Conservation (phyloP, 2,329 filamentous ascomycete species). For the Beauveria asiatica region DNA sequence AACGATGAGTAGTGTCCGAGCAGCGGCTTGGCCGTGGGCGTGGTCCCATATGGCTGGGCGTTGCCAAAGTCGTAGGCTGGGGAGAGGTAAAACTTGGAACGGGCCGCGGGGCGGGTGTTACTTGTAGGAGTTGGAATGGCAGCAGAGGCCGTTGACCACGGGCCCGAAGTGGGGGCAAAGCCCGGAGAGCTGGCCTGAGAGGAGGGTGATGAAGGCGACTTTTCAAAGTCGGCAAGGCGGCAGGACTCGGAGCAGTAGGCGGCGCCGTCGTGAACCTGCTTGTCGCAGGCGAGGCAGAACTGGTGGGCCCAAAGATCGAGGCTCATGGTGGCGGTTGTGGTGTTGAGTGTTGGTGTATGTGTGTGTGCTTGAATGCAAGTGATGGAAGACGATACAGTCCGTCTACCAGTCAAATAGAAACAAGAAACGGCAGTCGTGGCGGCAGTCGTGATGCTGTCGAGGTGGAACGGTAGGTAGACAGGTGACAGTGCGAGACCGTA, state of each 20-base stretch:
- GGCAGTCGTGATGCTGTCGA: conserved; percentile 3
- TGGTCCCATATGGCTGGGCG: conserved; percentile 47
- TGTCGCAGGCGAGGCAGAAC: conserved; percentile 91
- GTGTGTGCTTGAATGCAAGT: not conserved
- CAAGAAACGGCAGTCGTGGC: not conserved
- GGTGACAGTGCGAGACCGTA: not conserved
- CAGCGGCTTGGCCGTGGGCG: conserved; percentile 32
- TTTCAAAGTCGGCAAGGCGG: conserved; percentile 79
- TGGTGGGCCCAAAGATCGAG: conserved; percentile 71
- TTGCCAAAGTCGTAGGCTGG: conserved; percentile 69
- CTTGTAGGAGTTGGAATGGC: conserved; percentile 16
- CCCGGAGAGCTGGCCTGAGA: conserved; percentile 51
- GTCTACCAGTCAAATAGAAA: not conserved
- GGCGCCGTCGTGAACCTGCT: conserved; percentile 59
- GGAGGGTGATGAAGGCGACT: conserved; percentile 45
- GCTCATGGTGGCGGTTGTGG: conserved; percentile 36
- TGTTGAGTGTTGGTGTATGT: not conserved
- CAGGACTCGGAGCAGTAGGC: conserved; percentile 92
- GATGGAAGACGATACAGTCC: not conserved
- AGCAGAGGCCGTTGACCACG: conserved; percentile 33
- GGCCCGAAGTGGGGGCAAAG: conserved; percentile 41
- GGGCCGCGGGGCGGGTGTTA: conserved; percentile 5
- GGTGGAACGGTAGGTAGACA: not conserved
- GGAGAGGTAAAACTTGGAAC: conserved; percentile 56
- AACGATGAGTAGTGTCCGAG: conserved; percentile 21